Base-by-base conservation (phyloP, 495 filamentous ascomycete genomes). In the Penicillium pancosmium region DNA sequence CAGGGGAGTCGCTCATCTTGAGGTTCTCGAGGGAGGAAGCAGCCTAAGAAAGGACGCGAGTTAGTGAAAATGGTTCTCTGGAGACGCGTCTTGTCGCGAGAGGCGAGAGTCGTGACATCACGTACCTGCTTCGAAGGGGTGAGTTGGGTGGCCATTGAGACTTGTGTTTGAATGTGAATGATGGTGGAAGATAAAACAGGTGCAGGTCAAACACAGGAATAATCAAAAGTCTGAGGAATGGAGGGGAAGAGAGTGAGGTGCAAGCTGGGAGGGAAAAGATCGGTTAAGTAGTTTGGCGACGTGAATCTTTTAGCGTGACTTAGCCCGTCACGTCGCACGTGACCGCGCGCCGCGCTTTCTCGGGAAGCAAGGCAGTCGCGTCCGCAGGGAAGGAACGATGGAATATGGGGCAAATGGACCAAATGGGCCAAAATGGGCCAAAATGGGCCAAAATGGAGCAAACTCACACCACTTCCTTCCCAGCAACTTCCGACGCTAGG, bases 81-180 rank as follows among this genome's bases (percentile, higher is more conserved):
- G 33, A 38, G 71, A 77, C 73, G 79, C 70, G 73, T 77, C 65
- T 46, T 55, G 27, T 52, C 54, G 47, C 62, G 68, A 72, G 71
- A 71, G 70, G 72, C 70, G 61, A 72, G 49, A 65, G 62, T 49
- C 54, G 69, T 77, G 76, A 76, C 68, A 70, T 72, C 66, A 75
- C 71, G 59, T 82, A 93, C 91, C 85, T 90, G 88, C 85, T 96
- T 94, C 60, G 91, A 94, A 53, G 91, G 91, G 62, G 91, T 94
- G 69, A 91, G 70, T 67, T 90, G 79, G 53, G 84, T 78, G 65
- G 89, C 78, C 90, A 92, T 90, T 77, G 67, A 55, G 63, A 72
- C 66, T 51, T 66, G 49, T 73, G 57, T 70, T 13, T 70, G 48
- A 56, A 23, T 21, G 19, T 36, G 56, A 53, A 55, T 49, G 38